phyloP scores from a whole-genome alignment of 163 green algal species.

The Chloromonas sp. region DNA sequence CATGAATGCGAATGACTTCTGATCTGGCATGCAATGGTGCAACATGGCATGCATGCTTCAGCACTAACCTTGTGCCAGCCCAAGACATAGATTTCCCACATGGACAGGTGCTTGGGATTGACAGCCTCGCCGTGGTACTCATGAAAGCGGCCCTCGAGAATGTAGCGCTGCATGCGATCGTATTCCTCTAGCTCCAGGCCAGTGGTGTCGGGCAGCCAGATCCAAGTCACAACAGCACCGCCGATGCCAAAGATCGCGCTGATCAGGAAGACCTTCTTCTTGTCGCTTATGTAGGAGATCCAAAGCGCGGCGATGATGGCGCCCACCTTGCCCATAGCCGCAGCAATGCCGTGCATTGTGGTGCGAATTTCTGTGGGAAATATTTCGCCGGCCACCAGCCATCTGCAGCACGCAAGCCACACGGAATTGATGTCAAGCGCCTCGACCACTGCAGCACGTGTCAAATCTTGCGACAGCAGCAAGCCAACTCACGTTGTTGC shows the following conservation, averaged over 20 bases:
- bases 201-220: conserved; percentile 52
- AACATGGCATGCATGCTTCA: not conserved
- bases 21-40: no score
- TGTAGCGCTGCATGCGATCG: conserved; percentile 29
- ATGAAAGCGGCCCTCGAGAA: conserved; percentile 13
- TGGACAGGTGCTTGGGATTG: conserved; percentile 42
- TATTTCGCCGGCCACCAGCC: conserved; percentile 5
- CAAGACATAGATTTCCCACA: conserved; percentile 24
- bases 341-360: conserved; percentile 57
- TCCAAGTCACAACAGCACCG: not conserved
- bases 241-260: conserved; percentile 16
- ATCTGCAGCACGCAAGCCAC: not conserved
- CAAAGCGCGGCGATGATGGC: conserved; percentile 19
- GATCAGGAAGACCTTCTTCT: conserved; percentile 15
- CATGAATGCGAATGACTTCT: no score
- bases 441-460: no score
- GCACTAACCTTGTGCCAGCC: conserved; percentile 14
- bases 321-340: conserved; percentile 54
- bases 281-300: conserved; percentile 18
- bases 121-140: conserved; percentile 39
- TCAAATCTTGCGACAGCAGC: no score
- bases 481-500: not conserved
- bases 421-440: no score
- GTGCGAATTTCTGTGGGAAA: conserved; percentile 3
- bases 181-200: conserved; percentile 59